These are phyloP conservation scores for Entoloma clypeatum DNA, from an alignment of 1,284 basidiomycete species.

Conservation along the genomic window DNA sequence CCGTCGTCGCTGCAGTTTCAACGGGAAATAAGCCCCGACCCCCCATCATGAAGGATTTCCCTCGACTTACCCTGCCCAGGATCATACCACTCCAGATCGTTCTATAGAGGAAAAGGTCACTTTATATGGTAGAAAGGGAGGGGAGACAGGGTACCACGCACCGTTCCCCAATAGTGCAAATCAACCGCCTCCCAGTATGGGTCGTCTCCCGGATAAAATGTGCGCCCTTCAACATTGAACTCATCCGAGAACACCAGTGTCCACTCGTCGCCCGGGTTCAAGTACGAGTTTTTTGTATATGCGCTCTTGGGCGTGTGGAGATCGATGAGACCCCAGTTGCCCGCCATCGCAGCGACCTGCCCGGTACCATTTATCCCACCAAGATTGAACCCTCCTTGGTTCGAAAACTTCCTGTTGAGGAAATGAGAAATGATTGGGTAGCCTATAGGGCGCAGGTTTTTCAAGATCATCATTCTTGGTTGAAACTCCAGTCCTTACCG, in stretches of 20 bases:
- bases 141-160: conserved; percentile 20
- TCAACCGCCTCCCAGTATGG: conserved; percentile 57
- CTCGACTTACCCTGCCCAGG: conserved; percentile 29
- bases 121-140: neutral
- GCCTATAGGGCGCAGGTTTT: conserved; percentile 20
- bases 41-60: neutral
- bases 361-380: conserved; percentile 75
- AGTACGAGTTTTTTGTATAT: conserved; percentile 46
- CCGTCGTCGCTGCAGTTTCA: conserved; percentile 28
- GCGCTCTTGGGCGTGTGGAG: conserved; percentile 55
- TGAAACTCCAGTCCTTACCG: conserved; percentile 21
- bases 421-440: conserved; percentile 36
- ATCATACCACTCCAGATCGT: conserved; percentile 45
- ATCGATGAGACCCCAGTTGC: conserved; percentile 62
- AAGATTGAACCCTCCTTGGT: conserved; percentile 61
- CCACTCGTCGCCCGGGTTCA: conserved; percentile 41
- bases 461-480: conserved; percentile 1
- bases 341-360: conserved; percentile 52
- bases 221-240: conserved; percentile 67
- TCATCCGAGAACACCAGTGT: conserved; percentile 72
- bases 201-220: conserved; percentile 67
- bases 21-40: conserved; percentile 1
- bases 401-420: conserved; percentile 26
- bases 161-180: conserved; percentile 46
- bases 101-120: conserved; percentile 18